These are phyloP conservation scores for Candida tallmaniae DNA, from an alignment of 805 yeast genomes.

Conservation along the genomic window DNA sequence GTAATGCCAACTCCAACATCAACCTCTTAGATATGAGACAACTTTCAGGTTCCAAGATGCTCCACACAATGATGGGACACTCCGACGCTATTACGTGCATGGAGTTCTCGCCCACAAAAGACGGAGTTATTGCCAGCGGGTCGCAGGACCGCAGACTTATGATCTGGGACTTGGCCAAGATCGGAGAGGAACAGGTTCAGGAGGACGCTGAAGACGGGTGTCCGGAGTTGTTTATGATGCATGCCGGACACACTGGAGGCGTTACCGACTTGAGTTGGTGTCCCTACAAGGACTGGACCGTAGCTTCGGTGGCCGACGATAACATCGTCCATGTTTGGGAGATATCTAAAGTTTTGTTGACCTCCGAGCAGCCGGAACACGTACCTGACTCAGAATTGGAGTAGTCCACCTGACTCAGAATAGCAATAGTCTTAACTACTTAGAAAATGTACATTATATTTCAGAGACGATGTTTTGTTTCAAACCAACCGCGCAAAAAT, in stretches of 20 bases:
- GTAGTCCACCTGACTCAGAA: not conserved
- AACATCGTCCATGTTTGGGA: constrained; percentile 60
- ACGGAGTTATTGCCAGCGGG: constrained; percentile 74
- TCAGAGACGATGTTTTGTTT: no score
- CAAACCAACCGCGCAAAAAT: not conserved
- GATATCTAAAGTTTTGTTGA: constrained; percentile 31
- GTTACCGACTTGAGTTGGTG: constrained; percentile 72
- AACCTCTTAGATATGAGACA: constrained; percentile 62
- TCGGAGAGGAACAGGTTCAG: constrained; percentile 80
- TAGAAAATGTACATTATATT: no score
- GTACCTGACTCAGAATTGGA: not conserved
- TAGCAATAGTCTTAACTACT: no score
- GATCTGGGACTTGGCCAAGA: constrained; percentile 73
- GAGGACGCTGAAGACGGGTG: constrained; percentile 91
- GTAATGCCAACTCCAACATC: constrained; percentile 64
- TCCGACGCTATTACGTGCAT: constrained; percentile 64
- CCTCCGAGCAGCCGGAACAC: not conserved
- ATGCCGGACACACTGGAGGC: constrained; percentile 83
- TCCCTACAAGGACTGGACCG: constrained; percentile 69
- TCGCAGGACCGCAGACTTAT: constrained; percentile 74
- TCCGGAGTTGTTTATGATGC: constrained; percentile 86
- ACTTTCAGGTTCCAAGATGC: constrained; percentile 23
- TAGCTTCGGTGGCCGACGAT: constrained; percentile 62
- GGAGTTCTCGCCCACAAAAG: constrained; percentile 74
- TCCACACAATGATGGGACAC: constrained; percentile 80